phyloP scores from a whole-genome alignment of 1,284 basidiomycete species.

The Albatrellus sp. region DNA sequence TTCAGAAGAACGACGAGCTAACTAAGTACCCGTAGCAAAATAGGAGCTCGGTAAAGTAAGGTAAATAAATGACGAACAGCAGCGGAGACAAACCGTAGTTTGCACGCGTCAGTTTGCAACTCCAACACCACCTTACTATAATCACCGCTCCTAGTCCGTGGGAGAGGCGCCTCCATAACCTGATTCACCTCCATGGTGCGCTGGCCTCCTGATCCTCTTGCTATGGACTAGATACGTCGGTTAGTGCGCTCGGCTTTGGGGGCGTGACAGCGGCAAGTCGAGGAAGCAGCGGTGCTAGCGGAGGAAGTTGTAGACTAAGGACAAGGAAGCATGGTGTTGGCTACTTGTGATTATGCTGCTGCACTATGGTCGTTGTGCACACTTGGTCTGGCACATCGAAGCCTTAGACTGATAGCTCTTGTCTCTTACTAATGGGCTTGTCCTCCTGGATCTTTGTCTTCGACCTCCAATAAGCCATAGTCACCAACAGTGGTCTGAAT shows the following conservation, averaged over 20 bases:
- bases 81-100: too few species aligned
- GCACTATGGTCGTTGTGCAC: too few species aligned
- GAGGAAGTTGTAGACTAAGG: slow-evolving; percentile 1
- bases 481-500: too few species aligned
- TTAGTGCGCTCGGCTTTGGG: slow-evolving; percentile 69
- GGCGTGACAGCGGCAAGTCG: slow-evolving; percentile 37
- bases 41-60: too few species aligned
- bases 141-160: slow-evolving; percentile 41
- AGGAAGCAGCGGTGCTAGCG: slow-evolving; percentile 17
- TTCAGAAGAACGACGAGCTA: too few species aligned
- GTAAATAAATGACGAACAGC: too few species aligned
- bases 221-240: slow-evolving; percentile 71
- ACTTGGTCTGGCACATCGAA: not conserved
- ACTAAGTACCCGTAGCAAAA: too few species aligned
- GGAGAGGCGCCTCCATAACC: slow-evolving; percentile 69
- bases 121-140: not conserved
- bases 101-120: too few species aligned
- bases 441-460: too few species aligned
- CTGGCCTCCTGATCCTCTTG: slow-evolving; percentile 73
- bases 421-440: too few species aligned
- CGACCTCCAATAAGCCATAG: too few species aligned
- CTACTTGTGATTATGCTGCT: not conserved
- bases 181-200: slow-evolving; percentile 75
- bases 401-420: not conserved
- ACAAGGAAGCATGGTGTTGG: not conserved